phyloP scores from a whole-genome alignment of 78 protist species.

The Salpingoeca rosetta region DNA sequence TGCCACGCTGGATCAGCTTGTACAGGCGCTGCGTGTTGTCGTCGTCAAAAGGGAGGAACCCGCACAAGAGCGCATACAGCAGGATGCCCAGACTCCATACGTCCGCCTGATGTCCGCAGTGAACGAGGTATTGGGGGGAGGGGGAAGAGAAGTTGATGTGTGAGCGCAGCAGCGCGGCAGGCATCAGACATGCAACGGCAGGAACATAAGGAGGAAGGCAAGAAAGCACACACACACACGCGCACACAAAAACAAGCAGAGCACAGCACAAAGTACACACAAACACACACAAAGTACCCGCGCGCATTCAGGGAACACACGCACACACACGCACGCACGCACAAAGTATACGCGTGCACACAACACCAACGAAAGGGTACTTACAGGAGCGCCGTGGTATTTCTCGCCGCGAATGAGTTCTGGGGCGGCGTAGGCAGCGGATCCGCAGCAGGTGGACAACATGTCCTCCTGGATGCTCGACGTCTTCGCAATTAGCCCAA shows the following conservation, averaged over 20 bases:
- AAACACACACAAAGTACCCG: too few relatives aligned
- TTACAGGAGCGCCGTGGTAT: conserved; percentile 3
- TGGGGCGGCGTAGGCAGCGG: conserved; percentile 66
- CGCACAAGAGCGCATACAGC: conserved; percentile 90
- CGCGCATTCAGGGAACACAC: too few relatives aligned
- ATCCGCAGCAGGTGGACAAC: conserved; percentile 37
- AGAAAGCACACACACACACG: too few relatives aligned
- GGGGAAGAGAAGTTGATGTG: background rate
- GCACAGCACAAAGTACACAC: too few relatives aligned
- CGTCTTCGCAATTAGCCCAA: conserved; percentile 52
- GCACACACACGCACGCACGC: too few relatives aligned
- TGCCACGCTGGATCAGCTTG: conserved; percentile 66
- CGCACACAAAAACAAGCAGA: too few relatives aligned
- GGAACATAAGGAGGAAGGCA: too few relatives aligned
- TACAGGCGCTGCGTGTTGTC: conserved; percentile 80
- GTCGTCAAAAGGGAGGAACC: conserved; percentile 95
- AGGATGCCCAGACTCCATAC: conserved; percentile 45
- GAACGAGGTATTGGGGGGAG: background rate
- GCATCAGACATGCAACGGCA: too few relatives aligned
- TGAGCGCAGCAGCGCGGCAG: too few relatives aligned
- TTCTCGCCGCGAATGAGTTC: conserved; percentile 48
- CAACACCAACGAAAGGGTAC: too few relatives aligned
- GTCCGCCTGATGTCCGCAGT: conserved; percentile 29
- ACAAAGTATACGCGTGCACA: too few relatives aligned
- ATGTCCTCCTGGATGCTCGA: background rate